Conservation (phyloP, 805 yeast species). For the Teunomyces tritomae region DNA sequence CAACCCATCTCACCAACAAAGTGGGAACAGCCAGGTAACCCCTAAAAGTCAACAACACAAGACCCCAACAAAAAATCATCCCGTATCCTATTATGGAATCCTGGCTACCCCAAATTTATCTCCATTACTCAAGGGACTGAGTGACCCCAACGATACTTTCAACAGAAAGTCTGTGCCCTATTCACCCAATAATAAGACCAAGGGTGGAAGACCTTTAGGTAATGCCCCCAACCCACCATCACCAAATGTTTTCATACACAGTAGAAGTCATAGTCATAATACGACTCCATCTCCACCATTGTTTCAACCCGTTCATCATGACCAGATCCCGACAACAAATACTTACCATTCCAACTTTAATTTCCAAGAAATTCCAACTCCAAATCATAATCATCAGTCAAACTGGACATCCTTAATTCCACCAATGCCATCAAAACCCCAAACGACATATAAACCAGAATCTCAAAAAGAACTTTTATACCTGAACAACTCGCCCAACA, state of each 20-base stretch:
- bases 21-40: not conserved
- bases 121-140: not conserved
- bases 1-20: not conserved
- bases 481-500: not conserved
- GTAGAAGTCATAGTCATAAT: constrained; percentile 13
- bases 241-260: constrained; percentile 6
- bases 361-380: not conserved
- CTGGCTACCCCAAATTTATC: not conserved
- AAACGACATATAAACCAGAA: constrained; percentile 13
- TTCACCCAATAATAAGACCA: not conserved
- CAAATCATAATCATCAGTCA: constrained; percentile 5
- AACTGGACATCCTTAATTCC: constrained; percentile 26
- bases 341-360: constrained; percentile 1
- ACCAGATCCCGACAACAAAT: constrained; percentile 5
- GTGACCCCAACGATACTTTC: not conserved
- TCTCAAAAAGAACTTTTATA: not conserved
- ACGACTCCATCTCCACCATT: constrained; percentile 10
- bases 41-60: constrained; percentile 3
- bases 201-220: not conserved
- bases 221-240: constrained; percentile 2
- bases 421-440: constrained; percentile 27
- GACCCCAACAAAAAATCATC: constrained; percentile 2
- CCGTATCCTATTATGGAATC: not conserved
- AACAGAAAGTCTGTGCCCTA: not conserved
- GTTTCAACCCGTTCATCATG: constrained; percentile 14